A percentile compares a stretch with the other conserved stretches of the same genome.
Evolutionary conservation across 306 rosid species (phyloP).

Genomic region (Oxytropis ochrocephala): DNA sequence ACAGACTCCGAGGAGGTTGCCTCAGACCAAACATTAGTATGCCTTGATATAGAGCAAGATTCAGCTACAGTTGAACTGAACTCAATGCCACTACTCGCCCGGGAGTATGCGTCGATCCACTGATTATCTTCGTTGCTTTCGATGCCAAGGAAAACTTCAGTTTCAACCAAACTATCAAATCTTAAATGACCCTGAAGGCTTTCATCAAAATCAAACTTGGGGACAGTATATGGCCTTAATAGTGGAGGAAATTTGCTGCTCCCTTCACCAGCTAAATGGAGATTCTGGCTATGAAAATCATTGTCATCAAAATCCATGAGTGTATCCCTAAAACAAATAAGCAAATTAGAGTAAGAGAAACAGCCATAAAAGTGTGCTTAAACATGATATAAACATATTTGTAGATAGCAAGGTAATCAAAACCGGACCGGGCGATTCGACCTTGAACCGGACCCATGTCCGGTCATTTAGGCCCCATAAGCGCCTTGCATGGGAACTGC

Average conservation of each 20-base stretch:
- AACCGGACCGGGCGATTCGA: no score
- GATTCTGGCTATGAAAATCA: slow-evolving; percentile 96
- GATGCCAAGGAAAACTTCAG: slow-evolving; percentile 43
- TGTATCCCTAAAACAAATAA: slow-evolving; percentile 55
- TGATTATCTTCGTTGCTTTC: slow-evolving; percentile 47
- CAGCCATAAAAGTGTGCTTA: background rate
- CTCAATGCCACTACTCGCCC: slow-evolving; percentile 73
- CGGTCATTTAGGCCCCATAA: no score
- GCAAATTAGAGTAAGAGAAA: slow-evolving; percentile 11
- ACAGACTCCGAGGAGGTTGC: slow-evolving; percentile 97
- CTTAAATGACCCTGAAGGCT: slow-evolving; percentile 82
- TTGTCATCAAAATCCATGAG: slow-evolving; percentile 99
- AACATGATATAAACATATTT: background rate
- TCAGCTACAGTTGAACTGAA: slow-evolving; percentile 60
- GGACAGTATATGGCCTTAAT: slow-evolving; percentile 67
- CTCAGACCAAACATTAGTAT: slow-evolving; percentile 97
- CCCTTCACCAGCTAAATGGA: slow-evolving; percentile 94
- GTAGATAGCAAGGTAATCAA: no score
- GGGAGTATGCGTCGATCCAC: slow-evolving; percentile 93
- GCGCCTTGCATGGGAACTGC: no score
- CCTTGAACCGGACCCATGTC: no score
- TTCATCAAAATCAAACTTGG: slow-evolving; percentile 93
- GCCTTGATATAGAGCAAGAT: slow-evolving; percentile 80
- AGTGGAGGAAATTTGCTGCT: slow-evolving; percentile 72
- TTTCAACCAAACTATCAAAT: slow-evolving; percentile 88